These are phyloP conservation scores for Borealophlyctis nickersoniae DNA, from an alignment of 192 early-diverging fungal genomes.

Conservation along the genomic window DNA sequence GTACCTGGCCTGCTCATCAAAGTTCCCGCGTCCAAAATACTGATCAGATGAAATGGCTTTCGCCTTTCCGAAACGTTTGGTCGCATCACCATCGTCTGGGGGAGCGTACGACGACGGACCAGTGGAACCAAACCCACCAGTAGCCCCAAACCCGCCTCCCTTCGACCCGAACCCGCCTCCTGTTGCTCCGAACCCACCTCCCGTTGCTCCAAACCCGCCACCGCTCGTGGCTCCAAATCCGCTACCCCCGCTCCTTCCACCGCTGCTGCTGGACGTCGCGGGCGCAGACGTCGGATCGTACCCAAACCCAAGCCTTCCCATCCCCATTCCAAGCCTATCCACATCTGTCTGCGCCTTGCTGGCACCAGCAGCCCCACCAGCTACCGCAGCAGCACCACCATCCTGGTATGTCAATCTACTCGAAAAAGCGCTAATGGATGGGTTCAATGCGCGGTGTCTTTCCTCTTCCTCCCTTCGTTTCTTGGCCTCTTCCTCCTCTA, in stretches of 20 bases:
- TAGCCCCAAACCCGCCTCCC: conserved; percentile 14
- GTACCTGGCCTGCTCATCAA: conserved; percentile 56
- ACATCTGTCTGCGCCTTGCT: no score
- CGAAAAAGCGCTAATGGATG: conserved; percentile 28
- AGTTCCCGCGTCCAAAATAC: conserved; percentile 78
- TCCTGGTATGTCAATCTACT: conserved; percentile 50
- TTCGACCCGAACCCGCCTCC: background rate
- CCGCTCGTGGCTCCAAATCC: background rate
- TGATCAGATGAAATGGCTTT: conserved; percentile 90
- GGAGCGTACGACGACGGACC: conserved; percentile 5
- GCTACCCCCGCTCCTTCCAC: conserved; percentile 25
- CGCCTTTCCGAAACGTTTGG: conserved; percentile 77
- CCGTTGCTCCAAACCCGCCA: background rate
- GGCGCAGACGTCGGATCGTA: conserved; percentile 12
- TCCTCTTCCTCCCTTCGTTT: conserved; percentile 33
- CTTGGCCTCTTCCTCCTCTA: conserved; percentile 43
- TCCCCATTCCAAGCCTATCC: conserved; percentile 65
- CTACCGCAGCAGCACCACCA: conserved; percentile 1
- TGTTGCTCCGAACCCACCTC: conserved; percentile 21
- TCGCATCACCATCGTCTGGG: conserved; percentile 54
- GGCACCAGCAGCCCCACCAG: conserved; percentile 7
- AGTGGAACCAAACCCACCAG: conserved; percentile 54
- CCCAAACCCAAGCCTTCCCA: conserved; percentile 51
- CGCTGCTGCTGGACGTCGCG: background rate
- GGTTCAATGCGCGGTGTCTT: conserved; percentile 12